Evolutionary conservation across 176 grass and related monocot genomes (phyloP).

Genomic region (Puccinellia tenuiflora): DNA sequence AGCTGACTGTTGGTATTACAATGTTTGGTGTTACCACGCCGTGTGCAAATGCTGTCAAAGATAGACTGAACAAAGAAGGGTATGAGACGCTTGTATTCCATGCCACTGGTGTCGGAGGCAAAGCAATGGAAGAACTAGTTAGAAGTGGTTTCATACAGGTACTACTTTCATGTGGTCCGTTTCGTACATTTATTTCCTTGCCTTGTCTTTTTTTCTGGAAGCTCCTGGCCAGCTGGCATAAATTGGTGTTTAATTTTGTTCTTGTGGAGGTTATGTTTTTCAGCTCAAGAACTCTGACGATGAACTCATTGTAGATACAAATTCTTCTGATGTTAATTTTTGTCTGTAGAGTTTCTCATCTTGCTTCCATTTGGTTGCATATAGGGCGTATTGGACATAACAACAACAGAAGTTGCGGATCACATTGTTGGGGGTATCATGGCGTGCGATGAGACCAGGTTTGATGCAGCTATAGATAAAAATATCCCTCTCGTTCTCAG

Average conservation of each 20-base stretch:
- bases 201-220: slow-evolving; percentile 1
- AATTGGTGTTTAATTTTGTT: background rate
- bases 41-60: slow-evolving; percentile 72
- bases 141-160: slow-evolving; percentile 84
- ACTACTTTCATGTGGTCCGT: background rate
- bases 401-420: slow-evolving; percentile 95
- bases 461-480: slow-evolving; percentile 75
- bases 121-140: slow-evolving; percentile 95
- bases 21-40: slow-evolving; percentile 95
- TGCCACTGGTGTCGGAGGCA: slow-evolving; percentile 90
- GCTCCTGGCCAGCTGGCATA: background rate
- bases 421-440: slow-evolving; percentile 87
- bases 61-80: slow-evolving; percentile 69
- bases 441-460: slow-evolving; percentile 72
- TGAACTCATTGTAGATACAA: background rate
- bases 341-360: slow-evolving; percentile 10
- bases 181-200: background rate
- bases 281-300: slow-evolving; percentile 10
- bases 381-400: slow-evolving; percentile 87
- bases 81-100: slow-evolving; percentile 95
- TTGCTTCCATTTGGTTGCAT: slow-evolving; percentile 30
- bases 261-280: background rate
- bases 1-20: slow-evolving; percentile 72
- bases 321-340: background rate
- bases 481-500: slow-evolving; percentile 87